A percentile compares a stretch with the other conserved stretches of the same genome.
phyloP scores from a whole-genome alignment of 2,329 filamentous ascomycete species.

The Fusarium begoniae region DNA sequence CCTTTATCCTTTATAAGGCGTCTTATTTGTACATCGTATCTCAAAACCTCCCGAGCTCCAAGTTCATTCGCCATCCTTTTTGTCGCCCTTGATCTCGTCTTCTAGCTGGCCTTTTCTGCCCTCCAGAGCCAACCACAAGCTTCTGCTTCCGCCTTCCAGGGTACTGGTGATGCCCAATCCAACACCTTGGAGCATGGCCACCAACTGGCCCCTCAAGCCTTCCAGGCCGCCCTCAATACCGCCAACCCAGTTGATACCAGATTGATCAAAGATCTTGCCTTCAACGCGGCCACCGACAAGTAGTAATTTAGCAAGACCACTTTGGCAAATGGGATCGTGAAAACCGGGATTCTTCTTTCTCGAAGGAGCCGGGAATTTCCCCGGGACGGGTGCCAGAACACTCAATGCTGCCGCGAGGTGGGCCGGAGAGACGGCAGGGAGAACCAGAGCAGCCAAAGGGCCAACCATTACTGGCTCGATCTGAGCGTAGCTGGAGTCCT shows the following conservation, averaged over 20 bases:
- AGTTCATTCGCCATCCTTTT: conserved; percentile 24
- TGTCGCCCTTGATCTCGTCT: conserved; percentile 53
- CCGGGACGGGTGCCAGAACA: conserved; percentile 76
- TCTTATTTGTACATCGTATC: conserved; percentile 24
- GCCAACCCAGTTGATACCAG: conserved; percentile 72
- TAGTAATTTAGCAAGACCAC: conserved; percentile 85
- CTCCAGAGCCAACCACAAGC: conserved; percentile 88
- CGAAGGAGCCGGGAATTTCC: conserved; percentile 80
- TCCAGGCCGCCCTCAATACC: conserved; percentile 84
- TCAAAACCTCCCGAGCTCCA: background rate
- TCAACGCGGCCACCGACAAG: conserved; percentile 89
- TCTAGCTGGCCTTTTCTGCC: conserved; percentile 82
- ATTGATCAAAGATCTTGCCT: conserved; percentile 81
- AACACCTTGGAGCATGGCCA: conserved; percentile 81
- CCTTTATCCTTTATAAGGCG: conserved; percentile 14
- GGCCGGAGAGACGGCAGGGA: conserved; percentile 84
- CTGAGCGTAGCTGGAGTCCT: conserved; percentile 59
- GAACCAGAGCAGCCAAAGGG: conserved; percentile 80
- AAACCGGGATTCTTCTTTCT: conserved; percentile 81
- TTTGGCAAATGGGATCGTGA: conserved; percentile 81
- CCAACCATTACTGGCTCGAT: conserved; percentile 83
- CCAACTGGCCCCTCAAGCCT: conserved; percentile 81
- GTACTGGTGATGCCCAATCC: conserved; percentile 79
- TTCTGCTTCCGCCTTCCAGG: conserved; percentile 83
- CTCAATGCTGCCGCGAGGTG: conserved; percentile 84